Percentiles rank a stretch among this genome's conserved stretches.
Evolutionary conservation across 2,329 filamentous ascomycete genomes (phyloP).

Genomic region (Aspergillus neoniger): DNA sequence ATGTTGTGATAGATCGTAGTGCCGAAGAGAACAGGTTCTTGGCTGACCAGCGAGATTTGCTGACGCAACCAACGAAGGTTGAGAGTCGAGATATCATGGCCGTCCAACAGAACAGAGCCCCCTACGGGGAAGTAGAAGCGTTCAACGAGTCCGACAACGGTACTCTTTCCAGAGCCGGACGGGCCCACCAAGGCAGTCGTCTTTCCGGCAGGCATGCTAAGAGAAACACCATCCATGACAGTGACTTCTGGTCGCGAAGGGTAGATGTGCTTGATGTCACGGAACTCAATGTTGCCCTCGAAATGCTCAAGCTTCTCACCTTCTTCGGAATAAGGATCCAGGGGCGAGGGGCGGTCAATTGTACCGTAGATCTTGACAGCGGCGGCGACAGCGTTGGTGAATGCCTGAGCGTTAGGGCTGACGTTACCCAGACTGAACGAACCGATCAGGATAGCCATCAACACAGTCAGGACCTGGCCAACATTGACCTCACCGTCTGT

Average conservation of each 20-base stretch:
- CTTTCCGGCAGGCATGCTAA: slow-evolving; percentile 83
- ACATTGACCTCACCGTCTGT: slow-evolving; percentile 66
- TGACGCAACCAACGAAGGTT: slow-evolving; percentile 91
- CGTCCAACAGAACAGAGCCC: slow-evolving; percentile 78
- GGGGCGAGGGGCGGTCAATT: slow-evolving; percentile 82
- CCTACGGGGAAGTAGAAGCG: slow-evolving; percentile 89
- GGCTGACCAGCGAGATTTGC: slow-evolving; percentile 88
- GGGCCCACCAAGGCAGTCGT: slow-evolving; percentile 91
- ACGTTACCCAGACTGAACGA: slow-evolving; percentile 89
- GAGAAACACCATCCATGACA: slow-evolving; percentile 80
- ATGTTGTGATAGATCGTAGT: slow-evolving; percentile 91
- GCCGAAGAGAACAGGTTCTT: slow-evolving; percentile 88
- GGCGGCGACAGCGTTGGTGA: slow-evolving; percentile 78
- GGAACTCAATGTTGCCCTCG: slow-evolving; percentile 76
- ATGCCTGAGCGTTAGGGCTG: slow-evolving; percentile 81
- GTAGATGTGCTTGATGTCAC: slow-evolving; percentile 87
- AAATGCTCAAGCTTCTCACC: slow-evolving; percentile 75
- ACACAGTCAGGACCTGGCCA: slow-evolving; percentile 74
- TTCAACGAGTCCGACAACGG: slow-evolving; percentile 89
- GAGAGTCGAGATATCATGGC: slow-evolving; percentile 74
- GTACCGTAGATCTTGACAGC: slow-evolving; percentile 91
- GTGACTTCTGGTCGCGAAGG: slow-evolving; percentile 87
- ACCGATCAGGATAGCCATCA: slow-evolving; percentile 90
- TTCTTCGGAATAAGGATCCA: slow-evolving; percentile 71
- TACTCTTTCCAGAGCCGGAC: slow-evolving; percentile 92